These are phyloP conservation scores for Fusarium compactum DNA, from an alignment of 2,329 filamentous ascomycete genomes.

Conservation along the genomic window DNA sequence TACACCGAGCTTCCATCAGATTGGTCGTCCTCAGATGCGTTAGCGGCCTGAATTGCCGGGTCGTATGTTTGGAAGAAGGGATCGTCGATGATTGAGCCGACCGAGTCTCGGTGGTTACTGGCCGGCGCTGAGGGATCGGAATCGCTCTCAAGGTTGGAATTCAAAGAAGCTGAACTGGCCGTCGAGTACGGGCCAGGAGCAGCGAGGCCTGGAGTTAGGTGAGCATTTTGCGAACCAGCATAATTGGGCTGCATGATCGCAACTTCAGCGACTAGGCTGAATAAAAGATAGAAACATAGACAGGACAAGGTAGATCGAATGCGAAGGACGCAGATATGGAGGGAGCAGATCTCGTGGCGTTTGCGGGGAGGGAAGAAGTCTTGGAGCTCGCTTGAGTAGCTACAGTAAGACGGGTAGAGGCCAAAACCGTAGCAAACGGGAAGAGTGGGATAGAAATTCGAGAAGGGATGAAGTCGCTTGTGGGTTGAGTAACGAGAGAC, in stretches of 20 bases:
- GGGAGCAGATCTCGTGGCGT: conserved; percentile 35
- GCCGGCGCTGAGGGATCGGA: conserved; percentile 31
- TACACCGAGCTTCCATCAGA: conserved; percentile 45
- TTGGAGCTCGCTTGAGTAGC: conserved; percentile 30
- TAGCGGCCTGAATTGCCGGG: conserved; percentile 46
- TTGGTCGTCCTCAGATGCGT: conserved; percentile 41
- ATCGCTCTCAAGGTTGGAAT: conserved; percentile 42
- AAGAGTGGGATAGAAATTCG: conserved; percentile 1
- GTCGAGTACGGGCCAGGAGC: conserved; percentile 28
- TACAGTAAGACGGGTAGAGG: conserved; percentile 16
- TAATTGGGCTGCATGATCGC: conserved; percentile 48
- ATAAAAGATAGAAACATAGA: conserved; percentile 45
- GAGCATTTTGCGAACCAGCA: conserved; percentile 45
- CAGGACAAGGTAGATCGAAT: conserved; percentile 18
- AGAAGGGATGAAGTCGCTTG: conserved; percentile 23
- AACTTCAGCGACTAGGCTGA: conserved; percentile 47
- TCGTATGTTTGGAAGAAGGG: conserved; percentile 65
- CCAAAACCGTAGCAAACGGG: conserved; percentile 11
- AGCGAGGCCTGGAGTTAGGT: conserved; percentile 42
- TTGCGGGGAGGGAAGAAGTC: conserved; percentile 42
- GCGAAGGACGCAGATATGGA: conserved; percentile 34
- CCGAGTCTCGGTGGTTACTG: conserved; percentile 58
- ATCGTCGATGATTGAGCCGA: conserved; percentile 67
- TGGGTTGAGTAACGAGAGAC: conserved; percentile 25
- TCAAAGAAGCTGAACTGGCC: conserved; percentile 39